A percentile compares a stretch with the other conserved stretches of the same genome.
phyloP scores from a whole-genome alignment of 2,329 filamentous ascomycete species.

The Colletotrichum endophyticum region DNA sequence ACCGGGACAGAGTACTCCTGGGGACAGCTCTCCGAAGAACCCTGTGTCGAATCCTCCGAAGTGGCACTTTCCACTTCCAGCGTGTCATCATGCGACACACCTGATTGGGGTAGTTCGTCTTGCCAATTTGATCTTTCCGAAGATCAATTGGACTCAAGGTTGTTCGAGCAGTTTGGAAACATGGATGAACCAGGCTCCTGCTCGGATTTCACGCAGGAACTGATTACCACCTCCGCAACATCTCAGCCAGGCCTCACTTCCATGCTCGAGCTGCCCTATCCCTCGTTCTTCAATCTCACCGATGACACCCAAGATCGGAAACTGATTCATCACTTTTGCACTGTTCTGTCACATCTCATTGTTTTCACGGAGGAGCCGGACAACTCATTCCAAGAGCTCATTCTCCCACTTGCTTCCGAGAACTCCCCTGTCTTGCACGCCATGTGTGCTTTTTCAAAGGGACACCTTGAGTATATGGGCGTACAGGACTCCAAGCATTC shows the following conservation, averaged over 20 bases:
- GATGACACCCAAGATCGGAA: slow-evolving; percentile 55
- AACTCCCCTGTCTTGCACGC: slow-evolving; percentile 75
- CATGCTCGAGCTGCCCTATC: slow-evolving; percentile 24
- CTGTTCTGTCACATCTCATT: slow-evolving; percentile 65
- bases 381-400: slow-evolving; percentile 66
- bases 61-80: background rate
- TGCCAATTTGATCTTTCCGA: background rate
- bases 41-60: background rate
- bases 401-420: slow-evolving; percentile 59
- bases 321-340: slow-evolving; percentile 67
- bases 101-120: background rate
- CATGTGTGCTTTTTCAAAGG: slow-evolving; percentile 81
- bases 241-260: background rate
- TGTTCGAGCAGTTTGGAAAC: background rate
- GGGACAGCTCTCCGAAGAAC: background rate
- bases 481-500: slow-evolving; percentile 55
- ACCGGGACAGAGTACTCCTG: background rate
- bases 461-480: slow-evolving; percentile 75
- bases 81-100: background rate
- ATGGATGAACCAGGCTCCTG: background rate
- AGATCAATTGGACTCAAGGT: background rate
- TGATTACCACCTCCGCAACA: background rate
- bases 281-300: slow-evolving; percentile 61
- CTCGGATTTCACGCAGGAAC: background rate
- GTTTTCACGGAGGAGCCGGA: slow-evolving; percentile 66